Percentiles rank a stretch among this genome's conserved stretches.
Evolutionary conservation across 257 asterid species (phyloP).

Genomic region (Paulownia fortunei): DNA sequence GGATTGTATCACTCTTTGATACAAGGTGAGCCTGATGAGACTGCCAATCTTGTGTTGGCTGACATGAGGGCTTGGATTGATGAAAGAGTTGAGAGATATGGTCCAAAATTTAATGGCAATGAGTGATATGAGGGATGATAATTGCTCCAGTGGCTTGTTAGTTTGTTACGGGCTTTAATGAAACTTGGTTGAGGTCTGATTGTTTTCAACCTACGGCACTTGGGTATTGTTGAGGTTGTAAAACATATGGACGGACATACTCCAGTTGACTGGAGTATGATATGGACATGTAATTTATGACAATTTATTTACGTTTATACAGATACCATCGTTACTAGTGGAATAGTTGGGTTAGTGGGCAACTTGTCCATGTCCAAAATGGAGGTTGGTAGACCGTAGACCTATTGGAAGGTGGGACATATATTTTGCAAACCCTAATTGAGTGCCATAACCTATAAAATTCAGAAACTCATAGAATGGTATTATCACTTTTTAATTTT

Average conservation of each 20-base stretch:
- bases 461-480: background rate
- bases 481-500: too few species aligned
- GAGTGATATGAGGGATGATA: background rate
- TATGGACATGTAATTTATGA: background rate
- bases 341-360: background rate
- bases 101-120: slow-evolving; percentile 41
- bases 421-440: background rate
- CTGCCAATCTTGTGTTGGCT: slow-evolving; percentile 65
- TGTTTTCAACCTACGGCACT: background rate
- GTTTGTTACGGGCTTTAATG: background rate
- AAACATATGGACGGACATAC: background rate
- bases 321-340: background rate
- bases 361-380: background rate
- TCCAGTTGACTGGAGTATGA: background rate
- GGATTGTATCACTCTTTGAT: slow-evolving; percentile 86
- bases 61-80: slow-evolving; percentile 96
- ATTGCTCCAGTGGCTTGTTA: background rate
- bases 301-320: background rate
- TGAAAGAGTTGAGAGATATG: slow-evolving; percentile 67
- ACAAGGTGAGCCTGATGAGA: slow-evolving; percentile 95
- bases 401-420: background rate
- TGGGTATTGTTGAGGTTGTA: background rate
- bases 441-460: too few species aligned
- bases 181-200: background rate
- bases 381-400: background rate